phyloP scores from a whole-genome alignment of 345 rosid genomes.

The Aquilaria sinensis region DNA sequence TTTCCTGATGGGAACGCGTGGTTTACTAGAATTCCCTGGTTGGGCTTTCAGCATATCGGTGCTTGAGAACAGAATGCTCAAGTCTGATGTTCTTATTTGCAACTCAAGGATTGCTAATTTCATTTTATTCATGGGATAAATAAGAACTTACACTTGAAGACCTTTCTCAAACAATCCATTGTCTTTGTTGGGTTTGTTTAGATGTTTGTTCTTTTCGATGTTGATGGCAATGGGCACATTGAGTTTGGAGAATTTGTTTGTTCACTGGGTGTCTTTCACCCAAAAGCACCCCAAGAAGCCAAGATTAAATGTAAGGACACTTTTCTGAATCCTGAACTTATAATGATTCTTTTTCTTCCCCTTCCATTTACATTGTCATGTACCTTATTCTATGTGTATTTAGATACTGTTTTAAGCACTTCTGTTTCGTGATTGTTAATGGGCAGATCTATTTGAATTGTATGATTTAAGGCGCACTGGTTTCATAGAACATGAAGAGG shows the following conservation, averaged over 20 bases:
- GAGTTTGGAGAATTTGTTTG: constrained; percentile 33
- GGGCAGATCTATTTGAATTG: constrained; percentile 26
- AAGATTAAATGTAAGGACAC: not conserved
- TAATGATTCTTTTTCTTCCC: too few relatives aligned
- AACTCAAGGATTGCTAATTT: too few relatives aligned
- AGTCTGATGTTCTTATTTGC: too few relatives aligned
- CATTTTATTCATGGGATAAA: too few relatives aligned
- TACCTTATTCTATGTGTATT: too few relatives aligned
- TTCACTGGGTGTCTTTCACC: constrained; percentile 26
- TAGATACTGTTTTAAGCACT: not conserved
- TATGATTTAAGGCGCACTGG: constrained; percentile 33
- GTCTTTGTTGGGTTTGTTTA: not conserved
- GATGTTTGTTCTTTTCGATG: constrained; percentile 29
- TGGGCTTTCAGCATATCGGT: too few relatives aligned
- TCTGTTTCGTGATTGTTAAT: not conserved
- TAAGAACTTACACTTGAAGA: not conserved
- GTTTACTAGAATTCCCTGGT: too few relatives aligned
- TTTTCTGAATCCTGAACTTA: not conserved
- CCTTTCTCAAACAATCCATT: not conserved
- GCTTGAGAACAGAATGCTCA: too few relatives aligned
- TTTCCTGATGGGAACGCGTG: too few relatives aligned
- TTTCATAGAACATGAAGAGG: constrained; percentile 33
- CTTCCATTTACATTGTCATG: too few relatives aligned
- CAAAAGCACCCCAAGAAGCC: not conserved
- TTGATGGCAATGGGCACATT: constrained; percentile 20